Evolutionary conservation across 805 yeast genomes (phyloP).

Genomic region (Brettanomyces bruxellensis): DNA sequence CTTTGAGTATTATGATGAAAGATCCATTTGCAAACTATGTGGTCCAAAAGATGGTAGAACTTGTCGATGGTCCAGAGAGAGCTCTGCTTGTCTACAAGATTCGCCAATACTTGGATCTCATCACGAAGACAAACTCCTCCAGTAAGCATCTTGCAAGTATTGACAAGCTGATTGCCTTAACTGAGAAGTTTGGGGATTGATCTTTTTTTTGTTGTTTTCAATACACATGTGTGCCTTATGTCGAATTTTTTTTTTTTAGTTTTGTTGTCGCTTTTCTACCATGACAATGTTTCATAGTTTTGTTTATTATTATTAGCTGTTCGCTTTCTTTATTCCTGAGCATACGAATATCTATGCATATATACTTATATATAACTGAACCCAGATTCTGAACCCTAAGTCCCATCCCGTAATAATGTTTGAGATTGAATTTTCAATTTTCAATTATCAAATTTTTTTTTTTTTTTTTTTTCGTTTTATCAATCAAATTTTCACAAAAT

Average conservation of each 20-base stretch:
- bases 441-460: too few species aligned
- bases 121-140: constrained; percentile 50
- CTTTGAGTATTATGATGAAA: constrained; percentile 87
- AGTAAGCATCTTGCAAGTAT: constrained; percentile 71
- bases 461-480: too few species aligned
- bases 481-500: too few species aligned
- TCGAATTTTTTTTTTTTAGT: not conserved
- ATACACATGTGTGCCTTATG: not conserved
- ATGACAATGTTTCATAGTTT: not conserved
- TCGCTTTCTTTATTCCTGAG: not conserved
- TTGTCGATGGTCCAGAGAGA: constrained; percentile 62
- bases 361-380: not conserved
- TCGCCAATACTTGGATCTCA: constrained; percentile 67
- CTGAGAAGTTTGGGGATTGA: constrained; percentile 29
- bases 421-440: too few species aligned
- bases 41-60: constrained; percentile 86
- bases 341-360: too few species aligned
- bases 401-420: too few species aligned
- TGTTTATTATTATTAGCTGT: not conserved
- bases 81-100: constrained; percentile 63
- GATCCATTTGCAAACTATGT: constrained; percentile 98
- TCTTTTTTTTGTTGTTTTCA: not conserved
- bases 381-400: too few species aligned
- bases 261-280: constrained; percentile 1
- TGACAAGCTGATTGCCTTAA: constrained; percentile 57